Evolutionary conservation across 2,329 filamentous ascomycete genomes (phyloP).

Genomic region (Herpotrichia juniperi): DNA sequence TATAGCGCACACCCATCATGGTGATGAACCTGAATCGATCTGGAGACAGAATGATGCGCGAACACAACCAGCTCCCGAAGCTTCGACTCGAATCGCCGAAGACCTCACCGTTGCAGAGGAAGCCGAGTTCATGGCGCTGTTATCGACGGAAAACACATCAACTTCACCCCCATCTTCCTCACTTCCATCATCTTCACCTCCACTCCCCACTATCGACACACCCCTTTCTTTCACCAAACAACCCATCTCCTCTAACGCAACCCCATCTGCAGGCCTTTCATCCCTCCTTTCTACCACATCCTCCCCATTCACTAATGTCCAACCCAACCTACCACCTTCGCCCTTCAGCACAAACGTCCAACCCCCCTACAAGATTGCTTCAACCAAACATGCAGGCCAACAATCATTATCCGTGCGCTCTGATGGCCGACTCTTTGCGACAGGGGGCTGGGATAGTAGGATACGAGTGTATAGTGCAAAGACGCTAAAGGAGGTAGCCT

Average conservation of each 20-base stretch:
- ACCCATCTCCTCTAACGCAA: slow-evolving; percentile 1
- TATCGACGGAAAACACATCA: background rate
- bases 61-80: background rate
- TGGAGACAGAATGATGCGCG: background rate
- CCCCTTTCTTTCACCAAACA: slow-evolving; percentile 25
- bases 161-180: background rate
- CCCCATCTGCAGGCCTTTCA: slow-evolving; percentile 23
- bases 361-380: slow-evolving; percentile 63
- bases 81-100: background rate
- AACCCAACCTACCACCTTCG: slow-evolving; percentile 9
- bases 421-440: slow-evolving; percentile 84
- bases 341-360: slow-evolving; percentile 25
- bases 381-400: slow-evolving; percentile 90
- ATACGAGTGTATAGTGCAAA: slow-evolving; percentile 81
- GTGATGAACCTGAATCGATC: background rate
- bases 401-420: slow-evolving; percentile 78
- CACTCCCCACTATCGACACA: background rate
- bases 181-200: background rate
- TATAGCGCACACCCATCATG: slow-evolving; percentile 2
- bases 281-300: slow-evolving; percentile 28
- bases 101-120: background rate
- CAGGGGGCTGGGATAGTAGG: slow-evolving; percentile 88
- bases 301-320: slow-evolving; percentile 11
- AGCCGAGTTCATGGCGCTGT: background rate
- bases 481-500: slow-evolving; percentile 84